phyloP scores from a whole-genome alignment of 441 rosid genomes.

The Pelargonium australe region DNA sequence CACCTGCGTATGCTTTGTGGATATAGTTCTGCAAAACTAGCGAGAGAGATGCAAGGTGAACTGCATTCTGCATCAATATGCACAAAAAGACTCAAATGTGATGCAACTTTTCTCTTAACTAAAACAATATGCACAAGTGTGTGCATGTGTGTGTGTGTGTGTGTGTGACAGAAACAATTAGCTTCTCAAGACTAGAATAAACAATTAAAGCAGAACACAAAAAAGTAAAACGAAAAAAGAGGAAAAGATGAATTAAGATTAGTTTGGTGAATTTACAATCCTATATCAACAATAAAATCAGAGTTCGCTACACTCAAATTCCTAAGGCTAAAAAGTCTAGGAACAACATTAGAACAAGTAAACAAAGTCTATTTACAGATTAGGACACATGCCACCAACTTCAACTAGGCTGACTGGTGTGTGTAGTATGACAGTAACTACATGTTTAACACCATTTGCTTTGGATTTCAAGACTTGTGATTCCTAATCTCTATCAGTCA shows the following conservation, averaged over 20 bases:
- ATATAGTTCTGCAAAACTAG: conserved; percentile 93
- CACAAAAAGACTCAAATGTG: not conserved
- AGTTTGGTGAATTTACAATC: not conserved
- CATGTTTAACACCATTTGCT: not conserved
- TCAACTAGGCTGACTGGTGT: not conserved
- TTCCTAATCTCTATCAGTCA: not conserved
- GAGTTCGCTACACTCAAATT: not conserved
- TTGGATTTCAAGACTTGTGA: not conserved
- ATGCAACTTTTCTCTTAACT: not conserved
- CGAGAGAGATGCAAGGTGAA: conserved; percentile 19
- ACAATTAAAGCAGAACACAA: not conserved
- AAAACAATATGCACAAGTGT: not conserved
- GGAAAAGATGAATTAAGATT: not conserved
- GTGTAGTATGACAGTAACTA: not conserved
- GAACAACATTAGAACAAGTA: not conserved
- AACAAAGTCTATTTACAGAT: not conserved
- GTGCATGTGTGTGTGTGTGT: not conserved
- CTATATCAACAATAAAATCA: not conserved
- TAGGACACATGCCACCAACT: not conserved
- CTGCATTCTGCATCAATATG: conserved; percentile 13
- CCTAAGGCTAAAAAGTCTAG: not conserved
- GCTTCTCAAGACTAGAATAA: not conserved
- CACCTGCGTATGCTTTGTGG: conserved; percentile 38
- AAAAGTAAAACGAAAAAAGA: not conserved
- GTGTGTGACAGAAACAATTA: not conserved